Percentiles rank a stretch among this genome's conserved stretches.
phyloP scores from a whole-genome alignment of 768 basidiomycete species.

The Pulveroboletus ravenelii region DNA sequence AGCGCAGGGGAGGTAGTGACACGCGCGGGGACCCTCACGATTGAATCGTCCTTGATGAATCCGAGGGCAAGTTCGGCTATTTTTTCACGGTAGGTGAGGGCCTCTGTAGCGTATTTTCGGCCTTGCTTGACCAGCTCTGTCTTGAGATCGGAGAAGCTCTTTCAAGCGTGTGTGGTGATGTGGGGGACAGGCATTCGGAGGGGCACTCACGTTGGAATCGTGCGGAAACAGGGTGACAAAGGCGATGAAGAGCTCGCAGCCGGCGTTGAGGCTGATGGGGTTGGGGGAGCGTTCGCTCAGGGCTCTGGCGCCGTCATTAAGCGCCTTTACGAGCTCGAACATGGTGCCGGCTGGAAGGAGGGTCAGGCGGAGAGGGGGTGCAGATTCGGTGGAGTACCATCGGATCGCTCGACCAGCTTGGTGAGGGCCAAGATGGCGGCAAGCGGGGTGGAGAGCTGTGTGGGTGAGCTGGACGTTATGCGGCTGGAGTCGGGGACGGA shows the following conservation, averaged over 20 bases:
- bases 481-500: constrained; percentile 29
- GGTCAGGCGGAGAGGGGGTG: constrained; percentile 2
- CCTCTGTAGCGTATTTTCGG: constrained; percentile 68
- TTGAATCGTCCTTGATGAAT: constrained; percentile 94
- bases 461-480: neutral
- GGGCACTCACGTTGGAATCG: constrained; percentile 62
- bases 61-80: constrained; percentile 86
- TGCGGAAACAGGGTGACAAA: constrained; percentile 84
- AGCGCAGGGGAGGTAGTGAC: constrained; percentile 10
- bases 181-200: constrained; percentile 5
- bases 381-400: constrained; percentile 43
- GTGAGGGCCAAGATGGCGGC: constrained; percentile 87
- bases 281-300: constrained; percentile 64
- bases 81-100: constrained; percentile 80
- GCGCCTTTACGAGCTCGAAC: constrained; percentile 84
- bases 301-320: constrained; percentile 67
- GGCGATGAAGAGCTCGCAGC: constrained; percentile 85
- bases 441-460: constrained; percentile 72
- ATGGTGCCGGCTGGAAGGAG: constrained; percentile 69
- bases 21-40: constrained; percentile 45
- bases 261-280: constrained; percentile 81
- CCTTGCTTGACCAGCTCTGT: constrained; percentile 79
- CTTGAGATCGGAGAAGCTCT: constrained; percentile 86
- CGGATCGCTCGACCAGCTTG: constrained; percentile 73
- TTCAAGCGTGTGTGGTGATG: constrained; percentile 5